A percentile compares a stretch with the other conserved stretches of the same genome.
Conservation (phyloP, 805 yeast species). For the Brettanomyces sp. region DNA sequence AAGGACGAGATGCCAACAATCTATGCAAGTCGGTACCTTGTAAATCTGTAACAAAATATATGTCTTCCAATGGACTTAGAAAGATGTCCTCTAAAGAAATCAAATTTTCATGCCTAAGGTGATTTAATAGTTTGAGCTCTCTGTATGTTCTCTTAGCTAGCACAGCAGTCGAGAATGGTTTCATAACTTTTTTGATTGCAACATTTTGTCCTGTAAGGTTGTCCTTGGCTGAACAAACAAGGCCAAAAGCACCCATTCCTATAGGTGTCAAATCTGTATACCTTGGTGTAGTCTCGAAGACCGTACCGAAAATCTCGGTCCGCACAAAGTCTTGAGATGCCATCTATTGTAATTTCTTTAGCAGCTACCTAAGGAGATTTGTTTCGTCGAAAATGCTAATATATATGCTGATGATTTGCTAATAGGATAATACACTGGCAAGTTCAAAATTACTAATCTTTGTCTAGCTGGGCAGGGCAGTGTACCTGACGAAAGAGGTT, state of each 20-base stretch:
- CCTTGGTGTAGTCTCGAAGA: constrained; percentile 83
- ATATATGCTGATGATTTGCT: too few species aligned
- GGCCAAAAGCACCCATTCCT: constrained; percentile 99
- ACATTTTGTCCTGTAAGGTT: constrained; percentile 85
- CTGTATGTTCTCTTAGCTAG: constrained; percentile 94
- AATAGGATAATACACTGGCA: too few species aligned
- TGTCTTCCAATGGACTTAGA: constrained; percentile 89
- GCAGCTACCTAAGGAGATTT: too few species aligned
- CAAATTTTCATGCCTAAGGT: constrained; percentile 87
- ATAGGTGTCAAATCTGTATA: constrained; percentile 92
- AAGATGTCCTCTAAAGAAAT: constrained; percentile 91
- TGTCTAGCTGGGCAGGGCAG: too few species aligned
- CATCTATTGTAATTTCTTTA: constrained; percentile 7
- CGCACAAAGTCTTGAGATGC: constrained; percentile 39
- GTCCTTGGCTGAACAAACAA: constrained; percentile 94
- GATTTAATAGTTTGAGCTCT: constrained; percentile 87
- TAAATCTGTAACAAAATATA: constrained; percentile 90
- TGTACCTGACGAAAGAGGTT: too few species aligned
- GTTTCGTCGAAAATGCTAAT: too few species aligned
- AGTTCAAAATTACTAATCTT: too few species aligned
- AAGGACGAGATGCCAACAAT: constrained; percentile 81
- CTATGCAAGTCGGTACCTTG: constrained; percentile 96
- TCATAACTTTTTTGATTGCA: constrained; percentile 96
- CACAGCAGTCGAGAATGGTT: constrained; percentile 91
- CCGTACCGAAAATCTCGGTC: constrained; percentile 91